phyloP scores from a whole-genome alignment of 768 basidiomycete genomes.

The Ramaria rubella region DNA sequence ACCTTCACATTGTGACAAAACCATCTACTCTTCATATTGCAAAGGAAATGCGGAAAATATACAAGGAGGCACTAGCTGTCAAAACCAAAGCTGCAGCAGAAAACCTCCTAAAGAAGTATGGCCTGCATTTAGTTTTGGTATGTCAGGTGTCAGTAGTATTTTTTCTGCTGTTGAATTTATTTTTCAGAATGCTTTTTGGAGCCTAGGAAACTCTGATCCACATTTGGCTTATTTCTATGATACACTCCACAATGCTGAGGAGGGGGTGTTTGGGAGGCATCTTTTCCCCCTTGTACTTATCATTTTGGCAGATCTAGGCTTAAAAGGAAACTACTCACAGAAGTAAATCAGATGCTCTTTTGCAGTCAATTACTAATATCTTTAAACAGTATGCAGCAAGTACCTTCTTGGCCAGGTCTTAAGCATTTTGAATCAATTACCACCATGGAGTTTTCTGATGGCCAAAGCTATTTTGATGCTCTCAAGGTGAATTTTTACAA shows the following conservation, averaged over 20 bases:
- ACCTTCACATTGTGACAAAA: constrained; percentile 17
- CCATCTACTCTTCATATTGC: constrained; percentile 15
- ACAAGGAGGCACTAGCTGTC: constrained; percentile 11
- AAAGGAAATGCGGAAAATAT: constrained; percentile 18
- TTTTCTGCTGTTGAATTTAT: background rate
- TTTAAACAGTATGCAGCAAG: constrained; percentile 20
- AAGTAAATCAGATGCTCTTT: constrained; percentile 17
- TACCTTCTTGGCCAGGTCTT: constrained; percentile 25
- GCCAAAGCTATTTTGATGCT: constrained; percentile 24
- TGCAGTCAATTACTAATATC: constrained; percentile 4
- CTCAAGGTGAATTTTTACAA: constrained; percentile 17
- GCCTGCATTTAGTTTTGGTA: constrained; percentile 22
- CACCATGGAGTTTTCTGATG: constrained; percentile 24
- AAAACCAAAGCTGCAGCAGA: constrained; percentile 16
- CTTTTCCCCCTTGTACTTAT: constrained; percentile 16
- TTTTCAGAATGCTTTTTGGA: constrained; percentile 27
- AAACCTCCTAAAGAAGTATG: constrained; percentile 18
- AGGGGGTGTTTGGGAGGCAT: constrained; percentile 25
- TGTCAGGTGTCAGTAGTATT: too few relatives aligned
- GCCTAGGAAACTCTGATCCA: constrained; percentile 21
- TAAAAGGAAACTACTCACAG: constrained; percentile 14
- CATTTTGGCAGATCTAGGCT: constrained; percentile 15
- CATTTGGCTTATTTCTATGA: constrained; percentile 24
- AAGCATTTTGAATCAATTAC: constrained; percentile 27
- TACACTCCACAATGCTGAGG: constrained; percentile 23